A percentile compares a stretch with the other conserved stretches of the same genome.
These are phyloP conservation scores for Asterophora lycoperdoides DNA, from an alignment of 768 basidiomycete genomes.

Conservation along the genomic window DNA sequence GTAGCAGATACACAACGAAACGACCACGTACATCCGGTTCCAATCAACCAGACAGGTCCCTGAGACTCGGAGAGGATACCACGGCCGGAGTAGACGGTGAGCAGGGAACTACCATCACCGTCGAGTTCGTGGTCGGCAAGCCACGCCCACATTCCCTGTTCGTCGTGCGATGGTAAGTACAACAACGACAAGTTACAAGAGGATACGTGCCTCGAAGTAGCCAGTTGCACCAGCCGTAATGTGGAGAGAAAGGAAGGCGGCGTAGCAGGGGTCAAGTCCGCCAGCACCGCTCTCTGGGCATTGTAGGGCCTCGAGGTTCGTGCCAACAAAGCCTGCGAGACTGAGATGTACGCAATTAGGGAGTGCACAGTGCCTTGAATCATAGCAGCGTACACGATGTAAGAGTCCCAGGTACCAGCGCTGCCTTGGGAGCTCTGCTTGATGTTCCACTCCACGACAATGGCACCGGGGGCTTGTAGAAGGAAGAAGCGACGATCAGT, in stretches of 20 bases:
- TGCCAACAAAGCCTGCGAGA: slow-evolving; percentile 47
- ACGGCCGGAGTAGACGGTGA: slow-evolving; percentile 62
- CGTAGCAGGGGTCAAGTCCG: slow-evolving; percentile 46
- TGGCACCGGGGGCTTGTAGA: slow-evolving; percentile 57
- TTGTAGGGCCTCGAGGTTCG: slow-evolving; percentile 42
- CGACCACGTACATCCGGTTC: slow-evolving; percentile 38
- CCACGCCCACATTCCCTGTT: slow-evolving; percentile 75
- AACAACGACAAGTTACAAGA: not conserved
- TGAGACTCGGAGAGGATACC: slow-evolving; percentile 70
- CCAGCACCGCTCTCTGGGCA: slow-evolving; percentile 44
- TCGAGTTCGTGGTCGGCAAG: slow-evolving; percentile 78
- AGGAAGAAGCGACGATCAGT: not conserved
- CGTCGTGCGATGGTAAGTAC: not conserved
- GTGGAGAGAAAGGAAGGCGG: slow-evolving; percentile 65
- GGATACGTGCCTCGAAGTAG: slow-evolving; percentile 52
- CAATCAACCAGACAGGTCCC: slow-evolving; percentile 81
- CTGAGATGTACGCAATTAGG: slow-evolving; percentile 14
- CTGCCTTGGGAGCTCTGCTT: slow-evolving; percentile 44
- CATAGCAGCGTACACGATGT: slow-evolving; percentile 35
- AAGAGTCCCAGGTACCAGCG: slow-evolving; percentile 57
- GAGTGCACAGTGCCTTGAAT: not conserved
- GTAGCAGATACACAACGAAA: too few relatives aligned
- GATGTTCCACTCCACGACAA: slow-evolving; percentile 67
- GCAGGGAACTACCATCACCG: slow-evolving; percentile 38
- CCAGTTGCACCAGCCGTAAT: slow-evolving; percentile 48